A percentile compares a stretch with the other conserved stretches of the same genome.
Evolutionary conservation across 192 early-diverging fungal species (phyloP).

Genomic region (Pilaira anomala): DNA sequence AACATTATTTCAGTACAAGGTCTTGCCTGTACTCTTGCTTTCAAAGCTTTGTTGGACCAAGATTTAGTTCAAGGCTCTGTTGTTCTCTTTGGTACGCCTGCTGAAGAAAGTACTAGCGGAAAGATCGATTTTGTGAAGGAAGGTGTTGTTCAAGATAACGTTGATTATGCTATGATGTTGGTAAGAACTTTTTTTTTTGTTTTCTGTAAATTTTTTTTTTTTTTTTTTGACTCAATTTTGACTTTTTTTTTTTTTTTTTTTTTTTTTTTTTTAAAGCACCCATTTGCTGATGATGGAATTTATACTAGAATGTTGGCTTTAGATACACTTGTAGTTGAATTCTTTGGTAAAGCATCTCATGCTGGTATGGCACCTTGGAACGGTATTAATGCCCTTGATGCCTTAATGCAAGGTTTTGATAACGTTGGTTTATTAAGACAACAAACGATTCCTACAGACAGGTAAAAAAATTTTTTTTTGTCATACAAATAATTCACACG

Average conservation of each 20-base stretch:
- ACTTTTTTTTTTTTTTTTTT: background rate
- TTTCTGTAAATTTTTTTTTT: background rate
- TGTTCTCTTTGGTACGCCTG: conserved; percentile 66
- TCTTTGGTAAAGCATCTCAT: conserved; percentile 55
- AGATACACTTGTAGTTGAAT: conserved; percentile 43
- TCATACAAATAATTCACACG: background rate
- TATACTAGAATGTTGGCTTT: conserved; percentile 34
- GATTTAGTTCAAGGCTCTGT: conserved; percentile 46
- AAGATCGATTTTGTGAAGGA: conserved; percentile 69
- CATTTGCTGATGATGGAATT: conserved; percentile 40
- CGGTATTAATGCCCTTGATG: conserved; percentile 65
- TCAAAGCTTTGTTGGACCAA: conserved; percentile 38
- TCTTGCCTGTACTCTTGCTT: conserved; percentile 52
- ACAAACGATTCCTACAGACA: conserved; percentile 47
- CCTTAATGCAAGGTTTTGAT: conserved; percentile 42
- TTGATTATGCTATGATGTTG: conserved; percentile 74
- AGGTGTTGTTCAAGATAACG: conserved; percentile 54
- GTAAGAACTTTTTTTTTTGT: background rate
- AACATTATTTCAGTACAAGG: conserved; percentile 66
- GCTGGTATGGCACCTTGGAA: conserved; percentile 56
- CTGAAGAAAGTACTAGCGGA: conserved; percentile 64
- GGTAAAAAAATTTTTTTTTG: background rate
- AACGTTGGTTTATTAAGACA: conserved; percentile 56
- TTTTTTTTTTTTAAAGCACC: conserved; percentile 15
- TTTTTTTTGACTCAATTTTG: background rate